Conservation (phyloP, 805 yeast genomes). For the Candida yuanshanica region DNA sequence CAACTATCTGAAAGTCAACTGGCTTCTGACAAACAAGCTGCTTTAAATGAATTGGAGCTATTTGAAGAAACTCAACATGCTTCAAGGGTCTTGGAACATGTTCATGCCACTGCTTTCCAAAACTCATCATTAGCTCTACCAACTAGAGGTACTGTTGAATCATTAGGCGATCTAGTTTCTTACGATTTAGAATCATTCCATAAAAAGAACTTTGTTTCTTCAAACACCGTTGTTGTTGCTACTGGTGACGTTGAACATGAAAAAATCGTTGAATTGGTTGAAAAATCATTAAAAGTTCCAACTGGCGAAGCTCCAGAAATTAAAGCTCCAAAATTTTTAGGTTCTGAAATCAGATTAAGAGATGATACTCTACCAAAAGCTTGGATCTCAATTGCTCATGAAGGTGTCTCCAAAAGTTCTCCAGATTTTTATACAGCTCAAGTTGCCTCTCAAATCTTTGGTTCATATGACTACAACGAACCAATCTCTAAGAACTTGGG, state of each 20-base stretch:
- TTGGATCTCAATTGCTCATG: constrained; percentile 68
- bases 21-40: constrained; percentile 41
- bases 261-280: constrained; percentile 60
- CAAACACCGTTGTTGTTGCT: constrained; percentile 64
- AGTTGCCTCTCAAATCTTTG: constrained; percentile 64
- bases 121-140: constrained; percentile 78
- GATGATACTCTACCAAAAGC: constrained; percentile 83
- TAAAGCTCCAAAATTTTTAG: constrained; percentile 63
- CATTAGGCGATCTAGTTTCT: constrained; percentile 50
- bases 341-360: constrained; percentile 84
- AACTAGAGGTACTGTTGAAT: constrained; percentile 65
- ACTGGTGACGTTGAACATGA: constrained; percentile 71
- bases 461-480: constrained; percentile 48
- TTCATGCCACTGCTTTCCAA: constrained; percentile 82
- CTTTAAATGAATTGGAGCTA: constrained; percentile 39
- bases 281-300: constrained; percentile 41
- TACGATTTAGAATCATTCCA: constrained; percentile 55
- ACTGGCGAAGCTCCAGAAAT: constrained; percentile 45
- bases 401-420: constrained; percentile 61
- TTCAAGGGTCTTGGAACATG: constrained; percentile 61
- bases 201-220: constrained; percentile 49
- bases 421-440: constrained; percentile 64
- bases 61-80: constrained; percentile 53
- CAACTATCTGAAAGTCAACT: constrained; percentile 37
- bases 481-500: constrained; percentile 55